Evolutionary conservation across 2,329 filamentous ascomycete genomes (phyloP).

Genomic region (Helicocarpus griseus): DNA sequence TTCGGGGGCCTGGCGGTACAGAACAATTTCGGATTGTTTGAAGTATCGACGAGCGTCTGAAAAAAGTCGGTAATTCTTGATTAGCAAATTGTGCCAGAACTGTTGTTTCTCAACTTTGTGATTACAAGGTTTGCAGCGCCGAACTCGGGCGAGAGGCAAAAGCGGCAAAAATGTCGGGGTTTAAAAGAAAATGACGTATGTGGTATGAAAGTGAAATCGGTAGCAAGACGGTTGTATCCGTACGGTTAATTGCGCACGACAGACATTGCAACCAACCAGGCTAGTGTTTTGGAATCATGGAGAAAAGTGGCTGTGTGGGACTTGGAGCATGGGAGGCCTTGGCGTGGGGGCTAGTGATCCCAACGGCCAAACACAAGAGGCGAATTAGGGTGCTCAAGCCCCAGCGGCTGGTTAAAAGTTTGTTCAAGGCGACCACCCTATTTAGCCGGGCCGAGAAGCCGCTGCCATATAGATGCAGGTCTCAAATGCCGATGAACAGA

Average conservation of each 20-base stretch:
- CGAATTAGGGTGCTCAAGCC: neutral
- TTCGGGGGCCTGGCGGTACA: constrained; percentile 66
- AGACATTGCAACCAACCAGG: neutral
- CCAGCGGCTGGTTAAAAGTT: neutral
- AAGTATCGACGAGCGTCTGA: constrained; percentile 92
- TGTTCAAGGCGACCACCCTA: neutral
- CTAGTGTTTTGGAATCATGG: neutral
- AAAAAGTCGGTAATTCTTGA: neutral
- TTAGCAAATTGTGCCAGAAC: neutral
- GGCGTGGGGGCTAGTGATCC: neutral
- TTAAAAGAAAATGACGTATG: neutral
- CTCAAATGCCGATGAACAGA: neutral
- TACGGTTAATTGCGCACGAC: neutral
- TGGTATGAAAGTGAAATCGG: neutral
- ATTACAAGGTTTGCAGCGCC: neutral
- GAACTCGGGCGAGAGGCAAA: neutral
- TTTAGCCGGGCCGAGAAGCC: neutral
- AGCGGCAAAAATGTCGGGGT: neutral
- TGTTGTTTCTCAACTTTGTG: neutral
- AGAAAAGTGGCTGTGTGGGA: neutral
- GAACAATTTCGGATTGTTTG: constrained; percentile 97
- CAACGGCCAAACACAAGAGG: too few relatives aligned
- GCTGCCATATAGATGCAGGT: neutral
- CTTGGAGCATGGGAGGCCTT: neutral
- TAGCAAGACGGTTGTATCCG: neutral